These are phyloP conservation scores for Microthlaspi erraticum DNA, from an alignment of 345 rosid species.

Conservation along the genomic window DNA sequence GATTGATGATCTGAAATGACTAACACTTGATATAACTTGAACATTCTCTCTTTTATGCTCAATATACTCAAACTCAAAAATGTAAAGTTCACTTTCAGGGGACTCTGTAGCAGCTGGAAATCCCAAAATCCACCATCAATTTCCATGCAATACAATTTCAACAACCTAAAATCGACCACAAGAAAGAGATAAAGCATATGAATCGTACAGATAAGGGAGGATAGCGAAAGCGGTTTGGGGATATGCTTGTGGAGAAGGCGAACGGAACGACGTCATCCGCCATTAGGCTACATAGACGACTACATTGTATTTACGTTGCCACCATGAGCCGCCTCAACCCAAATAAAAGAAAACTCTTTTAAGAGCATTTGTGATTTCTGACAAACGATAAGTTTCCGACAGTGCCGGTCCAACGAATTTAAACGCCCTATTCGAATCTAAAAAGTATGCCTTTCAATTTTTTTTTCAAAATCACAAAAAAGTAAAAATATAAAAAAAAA, in stretches of 20 bases:
- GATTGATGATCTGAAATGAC: slow-evolving; percentile 9
- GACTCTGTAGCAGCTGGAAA: too few species aligned
- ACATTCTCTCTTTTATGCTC: slow-evolving; percentile 65
- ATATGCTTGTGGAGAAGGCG: slow-evolving; percentile 66
- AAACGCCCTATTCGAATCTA: too few species aligned
- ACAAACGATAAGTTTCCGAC: too few species aligned
- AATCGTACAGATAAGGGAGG: slow-evolving; percentile 66
- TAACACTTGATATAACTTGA: slow-evolving; percentile 63
- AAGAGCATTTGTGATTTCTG: too few species aligned
- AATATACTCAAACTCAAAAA: slow-evolving; percentile 71
- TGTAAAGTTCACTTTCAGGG: too few species aligned
- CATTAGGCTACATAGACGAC: slow-evolving; percentile 85
- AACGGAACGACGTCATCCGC: slow-evolving; percentile 85
- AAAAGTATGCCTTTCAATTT: too few species aligned
- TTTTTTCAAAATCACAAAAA: too few species aligned
- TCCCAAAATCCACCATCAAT: slow-evolving; percentile 6
- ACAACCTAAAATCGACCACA: neutral
- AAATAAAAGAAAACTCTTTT: too few species aligned
- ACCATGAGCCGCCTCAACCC: too few species aligned
- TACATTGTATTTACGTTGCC: too few species aligned
- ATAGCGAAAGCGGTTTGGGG: slow-evolving; percentile 63
- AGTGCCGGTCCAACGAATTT: too few species aligned
- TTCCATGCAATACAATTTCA: neutral
- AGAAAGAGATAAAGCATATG: neutral
- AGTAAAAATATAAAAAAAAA: too few species aligned